Base-by-base conservation (phyloP, 306 rosid genomes). In the Leucaena leucocephala region DNA sequence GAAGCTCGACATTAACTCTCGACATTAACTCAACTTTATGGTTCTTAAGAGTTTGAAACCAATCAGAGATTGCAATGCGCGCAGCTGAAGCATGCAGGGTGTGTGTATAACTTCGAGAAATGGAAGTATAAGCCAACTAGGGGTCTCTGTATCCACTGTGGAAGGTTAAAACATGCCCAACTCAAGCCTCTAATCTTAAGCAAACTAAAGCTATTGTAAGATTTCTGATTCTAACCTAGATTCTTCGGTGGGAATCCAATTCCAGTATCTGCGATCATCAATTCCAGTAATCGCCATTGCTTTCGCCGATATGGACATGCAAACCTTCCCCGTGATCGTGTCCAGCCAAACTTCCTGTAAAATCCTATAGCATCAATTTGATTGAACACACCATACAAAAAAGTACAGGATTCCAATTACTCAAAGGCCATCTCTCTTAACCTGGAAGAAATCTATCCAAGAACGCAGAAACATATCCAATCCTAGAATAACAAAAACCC, bases 241-340 rank as follows among this genome's bases (percentile, higher is more conserved):
- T 68, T 90, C 94, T 85, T 90, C 89, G 1, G 94, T 90, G 34
- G 89, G 83, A 86, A 88, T 52, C 94, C 90, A 90, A 73, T 85
- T 90, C 94, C 94, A 90, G 78, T 90, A 90, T 70, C 94, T 87
- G 54, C 90, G 63, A 58, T 78, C 72, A 10, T 87, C 93, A 43
- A 87, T 89, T 57, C 93, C 91, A 4, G 94, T 86, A 44, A 90
- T 87, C 2, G 86, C 82, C 94, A 86, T 76, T 9, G 78, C 94
- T 81, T 57, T 90, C 0, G 94, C 88, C 5, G 90, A 90, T n/a
- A 90, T 83, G 36, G 90, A 80, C 87, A 87, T 39, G 66, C 77
- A 72, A 54, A 72, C 77, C 39, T 63, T 80, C 65, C 94, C 89
- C 6, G 90, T 80, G 69, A 85, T 82, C 78, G 82, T 80, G 80